Base-by-base conservation (phyloP, 371 early-diverging fungal species). In the Actinomortierella wolfii region DNA sequence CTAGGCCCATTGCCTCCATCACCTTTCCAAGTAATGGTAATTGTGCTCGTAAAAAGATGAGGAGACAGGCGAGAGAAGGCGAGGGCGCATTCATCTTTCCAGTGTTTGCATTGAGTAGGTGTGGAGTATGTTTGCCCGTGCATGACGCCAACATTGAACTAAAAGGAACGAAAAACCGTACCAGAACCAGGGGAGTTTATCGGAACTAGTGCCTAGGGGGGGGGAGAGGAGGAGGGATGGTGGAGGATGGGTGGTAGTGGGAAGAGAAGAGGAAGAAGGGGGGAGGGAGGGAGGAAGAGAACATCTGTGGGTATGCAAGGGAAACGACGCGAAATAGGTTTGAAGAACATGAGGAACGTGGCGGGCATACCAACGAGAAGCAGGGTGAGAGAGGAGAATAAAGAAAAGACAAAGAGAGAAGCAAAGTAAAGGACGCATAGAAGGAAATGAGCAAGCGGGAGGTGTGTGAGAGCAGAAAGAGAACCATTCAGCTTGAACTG, bases 371-470 rank as follows among this genome's bases (percentile, higher is more conserved):
- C 34, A 34, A 34, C 4, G 34, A 21, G 21, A 8, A 24, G 47
- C 18, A 47, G 47, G 34, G 47, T 47, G 47, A 21, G 47, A 47
- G 24, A 21, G 47, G 21, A 21, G 40, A 25, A 42, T 43, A n/a
- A 59, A 2, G 44, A 18, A 41, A 41, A 3, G 17, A 29, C 29
- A 39, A n/a, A 28, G 44, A 46, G 59, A 6, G 45, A 43, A 21
- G 51, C 34, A 34, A 34, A 11, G 34, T 6, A 34, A 11, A 34
- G 34, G 34, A 34, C 34, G 34, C 34, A 34, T 34, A 34, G 34
- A 34, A 34, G 34, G 34, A 34, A 34, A 34, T 34, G 34, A 34
- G n/a, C n/a, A n/a, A n/a, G n/a, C n/a, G n/a, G n/a, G n/a, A n/a
- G n/a, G n/a, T n/a, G n/a, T n/a, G n/a, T n/a, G 34, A 34, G 34